Conservation (phyloP, 2,329 filamentous ascomycete species). For the Colletotrichum higginsianum region DNA sequence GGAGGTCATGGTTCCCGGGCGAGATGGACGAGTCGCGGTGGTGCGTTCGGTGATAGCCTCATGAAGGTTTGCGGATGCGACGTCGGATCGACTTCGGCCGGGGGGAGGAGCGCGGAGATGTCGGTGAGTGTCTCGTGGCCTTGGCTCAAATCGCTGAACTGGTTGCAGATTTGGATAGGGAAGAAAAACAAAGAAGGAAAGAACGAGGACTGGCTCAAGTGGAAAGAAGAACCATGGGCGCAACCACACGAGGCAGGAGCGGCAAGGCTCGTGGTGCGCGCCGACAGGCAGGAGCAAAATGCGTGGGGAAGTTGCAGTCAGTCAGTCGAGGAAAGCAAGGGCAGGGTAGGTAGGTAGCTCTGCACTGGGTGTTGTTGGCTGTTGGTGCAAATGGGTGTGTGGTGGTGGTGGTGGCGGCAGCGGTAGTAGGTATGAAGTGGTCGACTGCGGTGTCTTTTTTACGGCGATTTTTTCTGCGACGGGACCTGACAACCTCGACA, state of each 20-base stretch:
- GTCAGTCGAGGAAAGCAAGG: constrained; percentile 38
- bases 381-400: no score
- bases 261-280: constrained; percentile 40
- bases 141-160: background rate
- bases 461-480: background rate
- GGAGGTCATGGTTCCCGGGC: constrained; percentile 45
- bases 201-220: constrained; percentile 28
- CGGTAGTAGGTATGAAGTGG: background rate
- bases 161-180: background rate
- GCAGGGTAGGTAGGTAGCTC: constrained; percentile 21
- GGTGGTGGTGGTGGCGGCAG: background rate
- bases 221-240: constrained; percentile 36
- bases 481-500: background rate
- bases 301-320: constrained; percentile 34
- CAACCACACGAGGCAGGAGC: constrained; percentile 39
- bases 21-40: constrained; percentile 28
- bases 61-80: constrained; percentile 41
- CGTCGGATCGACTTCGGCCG: constrained; percentile 31
- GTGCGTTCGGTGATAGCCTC: constrained; percentile 39
- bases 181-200: constrained; percentile 8
- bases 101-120: constrained; percentile 8
- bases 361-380: background rate
- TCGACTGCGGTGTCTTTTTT: constrained; percentile 8
- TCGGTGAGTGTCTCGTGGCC: background rate
- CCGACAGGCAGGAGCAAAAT: constrained; percentile 34